A percentile compares a stretch with the other conserved stretches of the same genome.
These are phyloP conservation scores for Psilocybe subaeruginosa DNA, from an alignment of 768 basidiomycete genomes.

Conservation along the genomic window DNA sequence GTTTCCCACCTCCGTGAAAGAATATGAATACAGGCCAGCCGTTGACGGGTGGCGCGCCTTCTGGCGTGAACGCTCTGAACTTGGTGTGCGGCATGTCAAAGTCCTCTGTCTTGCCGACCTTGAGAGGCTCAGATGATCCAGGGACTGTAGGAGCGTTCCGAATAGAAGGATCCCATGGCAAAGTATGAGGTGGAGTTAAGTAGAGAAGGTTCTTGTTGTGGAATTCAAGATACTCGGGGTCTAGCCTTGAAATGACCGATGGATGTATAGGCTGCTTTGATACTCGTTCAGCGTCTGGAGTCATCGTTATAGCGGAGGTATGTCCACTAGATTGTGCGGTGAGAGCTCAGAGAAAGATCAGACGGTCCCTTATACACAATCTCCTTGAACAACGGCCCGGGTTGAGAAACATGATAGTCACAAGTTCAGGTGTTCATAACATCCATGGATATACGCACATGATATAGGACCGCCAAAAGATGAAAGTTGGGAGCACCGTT, in stretches of 20 bases:
- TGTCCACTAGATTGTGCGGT: background rate
- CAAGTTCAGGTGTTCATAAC: background rate
- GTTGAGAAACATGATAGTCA: background rate
- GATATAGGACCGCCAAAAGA: too few relatives aligned
- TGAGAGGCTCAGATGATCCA: conserved; percentile 57
- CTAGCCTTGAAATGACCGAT: conserved; percentile 56
- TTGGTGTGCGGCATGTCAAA: conserved; percentile 53
- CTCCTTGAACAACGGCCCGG: conserved; percentile 5
- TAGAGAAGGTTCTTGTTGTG: conserved; percentile 54
- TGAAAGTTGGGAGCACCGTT: too few relatives aligned
- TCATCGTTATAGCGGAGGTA: background rate
- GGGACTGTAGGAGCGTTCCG: conserved; percentile 56
- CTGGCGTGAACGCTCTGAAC: conserved; percentile 68
- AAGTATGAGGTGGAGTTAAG: conserved; percentile 51
- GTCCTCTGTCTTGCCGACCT: conserved; percentile 59
- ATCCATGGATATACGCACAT: too few relatives aligned
- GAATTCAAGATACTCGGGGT: conserved; percentile 69
- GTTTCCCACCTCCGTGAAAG: conserved; percentile 68
- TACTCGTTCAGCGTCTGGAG: background rate
- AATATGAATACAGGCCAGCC: conserved; percentile 79
- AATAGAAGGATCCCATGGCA: conserved; percentile 64
- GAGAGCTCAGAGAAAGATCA: background rate
- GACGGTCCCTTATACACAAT: background rate
- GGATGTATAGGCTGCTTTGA: conserved; percentile 61
- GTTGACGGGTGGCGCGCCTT: conserved; percentile 44